These are phyloP conservation scores for Colletotrichum lentis DNA, from an alignment of 2,329 filamentous ascomycete genomes.

Conservation along the genomic window DNA sequence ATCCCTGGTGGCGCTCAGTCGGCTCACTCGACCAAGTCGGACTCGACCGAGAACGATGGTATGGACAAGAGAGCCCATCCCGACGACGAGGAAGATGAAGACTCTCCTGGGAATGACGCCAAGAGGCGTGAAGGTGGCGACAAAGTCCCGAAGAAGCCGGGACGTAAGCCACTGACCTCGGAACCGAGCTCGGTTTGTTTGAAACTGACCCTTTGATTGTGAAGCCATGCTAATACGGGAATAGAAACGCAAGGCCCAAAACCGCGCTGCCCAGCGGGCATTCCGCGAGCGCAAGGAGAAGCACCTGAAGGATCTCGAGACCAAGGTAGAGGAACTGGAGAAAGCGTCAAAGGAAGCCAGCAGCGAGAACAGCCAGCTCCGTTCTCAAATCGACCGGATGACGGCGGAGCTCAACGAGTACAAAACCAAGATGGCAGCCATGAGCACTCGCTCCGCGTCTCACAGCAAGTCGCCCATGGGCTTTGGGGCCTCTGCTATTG, in stretches of 20 bases:
- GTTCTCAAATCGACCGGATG: slow-evolving; percentile 87
- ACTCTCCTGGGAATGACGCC: slow-evolving; percentile 53
- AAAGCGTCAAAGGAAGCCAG: slow-evolving; percentile 84
- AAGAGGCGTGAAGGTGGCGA: slow-evolving; percentile 85
- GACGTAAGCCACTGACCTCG: slow-evolving; percentile 92
- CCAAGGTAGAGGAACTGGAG: slow-evolving; percentile 77
- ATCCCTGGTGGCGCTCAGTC: slow-evolving; percentile 67
- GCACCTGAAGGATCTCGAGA: slow-evolving; percentile 85
- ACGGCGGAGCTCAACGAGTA: slow-evolving; percentile 88
- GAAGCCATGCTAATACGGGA: slow-evolving; percentile 17
- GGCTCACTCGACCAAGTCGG: slow-evolving; percentile 55
- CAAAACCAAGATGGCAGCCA: slow-evolving; percentile 80
- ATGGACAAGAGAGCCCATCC: slow-evolving; percentile 78
- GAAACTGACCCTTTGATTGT: neutral
- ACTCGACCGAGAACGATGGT: slow-evolving; percentile 67
- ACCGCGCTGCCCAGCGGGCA: slow-evolving; percentile 88
- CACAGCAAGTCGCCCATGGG: slow-evolving; percentile 52
- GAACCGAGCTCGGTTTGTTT: slow-evolving; percentile 90
- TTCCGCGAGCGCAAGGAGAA: slow-evolving; percentile 96
- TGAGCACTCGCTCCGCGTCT: slow-evolving; percentile 46
- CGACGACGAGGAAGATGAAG: slow-evolving; percentile 74
- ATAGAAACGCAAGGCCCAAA: slow-evolving; percentile 95
- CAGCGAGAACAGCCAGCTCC: slow-evolving; percentile 84
- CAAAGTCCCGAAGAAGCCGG: slow-evolving; percentile 92
- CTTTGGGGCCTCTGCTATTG: slow-evolving; percentile 59